Percentiles rank a stretch among this genome's conserved stretches.
These are phyloP conservation scores for Penicillium verhagenii DNA, from an alignment of 495 filamentous ascomycete genomes.

Conservation along the genomic window DNA sequence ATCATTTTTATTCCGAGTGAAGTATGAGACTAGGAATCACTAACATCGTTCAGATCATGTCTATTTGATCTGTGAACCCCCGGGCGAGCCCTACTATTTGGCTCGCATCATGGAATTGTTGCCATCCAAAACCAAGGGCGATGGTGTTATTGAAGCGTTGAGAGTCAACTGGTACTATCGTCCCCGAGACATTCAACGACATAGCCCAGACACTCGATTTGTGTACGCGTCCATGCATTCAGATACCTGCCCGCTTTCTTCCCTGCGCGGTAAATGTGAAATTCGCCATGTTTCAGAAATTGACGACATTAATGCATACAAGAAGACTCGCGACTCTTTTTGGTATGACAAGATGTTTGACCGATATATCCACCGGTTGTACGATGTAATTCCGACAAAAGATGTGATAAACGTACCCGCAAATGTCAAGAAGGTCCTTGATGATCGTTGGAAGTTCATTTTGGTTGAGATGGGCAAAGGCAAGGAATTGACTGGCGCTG, in stretches of 20 bases:
- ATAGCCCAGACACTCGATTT: slow-evolving; percentile 81
- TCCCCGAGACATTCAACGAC: slow-evolving; percentile 90
- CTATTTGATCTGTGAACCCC: slow-evolving; percentile 96
- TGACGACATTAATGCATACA: slow-evolving; percentile 75
- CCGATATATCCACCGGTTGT: slow-evolving; percentile 95
- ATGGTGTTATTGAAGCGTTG: slow-evolving; percentile 76
- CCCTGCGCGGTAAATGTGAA: slow-evolving; percentile 87
- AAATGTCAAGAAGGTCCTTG: slow-evolving; percentile 88
- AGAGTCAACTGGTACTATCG: slow-evolving; percentile 98
- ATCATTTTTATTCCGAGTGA: background rate
- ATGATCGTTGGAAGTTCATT: slow-evolving; percentile 94
- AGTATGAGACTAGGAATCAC: slow-evolving; percentile 4
- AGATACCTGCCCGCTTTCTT: slow-evolving; percentile 87
- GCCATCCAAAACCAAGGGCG: slow-evolving; percentile 69
- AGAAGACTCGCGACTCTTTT: slow-evolving; percentile 79
- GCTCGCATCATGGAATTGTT: slow-evolving; percentile 98
- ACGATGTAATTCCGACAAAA: slow-evolving; percentile 89
- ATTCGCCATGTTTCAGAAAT: slow-evolving; percentile 88
- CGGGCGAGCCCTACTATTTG: slow-evolving; percentile 96
- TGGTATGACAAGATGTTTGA: slow-evolving; percentile 99
- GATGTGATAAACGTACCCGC: slow-evolving; percentile 95
- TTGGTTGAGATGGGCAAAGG: slow-evolving; percentile 85
- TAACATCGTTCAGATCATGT: slow-evolving; percentile 72
- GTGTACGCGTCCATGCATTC: slow-evolving; percentile 98
- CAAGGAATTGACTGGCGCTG: slow-evolving; percentile 94